Evolutionary conservation across 2,329 filamentous ascomycete genomes (phyloP).

Genomic region (Trichoderma sp.): DNA sequence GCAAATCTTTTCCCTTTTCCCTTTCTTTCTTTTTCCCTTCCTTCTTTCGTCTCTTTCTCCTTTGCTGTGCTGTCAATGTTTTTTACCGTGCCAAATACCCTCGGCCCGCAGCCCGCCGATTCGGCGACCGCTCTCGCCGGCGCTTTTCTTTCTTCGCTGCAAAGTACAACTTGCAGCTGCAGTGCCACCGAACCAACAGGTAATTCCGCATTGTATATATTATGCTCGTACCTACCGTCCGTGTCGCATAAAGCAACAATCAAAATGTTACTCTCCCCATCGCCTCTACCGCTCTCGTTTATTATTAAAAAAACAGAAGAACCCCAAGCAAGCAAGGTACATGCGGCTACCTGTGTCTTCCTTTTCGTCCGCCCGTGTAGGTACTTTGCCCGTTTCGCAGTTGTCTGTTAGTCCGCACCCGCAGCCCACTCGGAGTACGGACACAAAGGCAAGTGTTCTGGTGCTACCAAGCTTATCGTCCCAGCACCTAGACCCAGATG

Average conservation of each 20-base stretch:
- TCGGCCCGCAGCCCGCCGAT: constrained; percentile 10
- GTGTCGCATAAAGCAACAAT: too few species aligned
- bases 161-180: not conserved
- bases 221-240: too few species aligned
- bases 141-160: not conserved
- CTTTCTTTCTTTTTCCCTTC: not conserved
- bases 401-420: constrained; percentile 5
- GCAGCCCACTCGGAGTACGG: not conserved
- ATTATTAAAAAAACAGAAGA: too few species aligned
- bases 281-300: too few species aligned
- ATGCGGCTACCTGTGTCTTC: too few species aligned
- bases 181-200: not conserved
- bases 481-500: not conserved
- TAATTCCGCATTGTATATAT: too few species aligned
- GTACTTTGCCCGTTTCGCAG: not conserved
- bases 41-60: too few species aligned
- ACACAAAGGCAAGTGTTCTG: not conserved
- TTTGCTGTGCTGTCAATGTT: too few species aligned
- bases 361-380: not conserved
- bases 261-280: too few species aligned
- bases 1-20: not conserved
- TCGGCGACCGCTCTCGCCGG: not conserved
- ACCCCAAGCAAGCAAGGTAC: too few species aligned
- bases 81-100: not conserved
- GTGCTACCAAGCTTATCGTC: not conserved